Evolutionary conservation across 2,329 filamentous ascomycete genomes (phyloP), one percentile per base, ranked within the genome.

Genomic region (Microdochium nivale): DNA sequence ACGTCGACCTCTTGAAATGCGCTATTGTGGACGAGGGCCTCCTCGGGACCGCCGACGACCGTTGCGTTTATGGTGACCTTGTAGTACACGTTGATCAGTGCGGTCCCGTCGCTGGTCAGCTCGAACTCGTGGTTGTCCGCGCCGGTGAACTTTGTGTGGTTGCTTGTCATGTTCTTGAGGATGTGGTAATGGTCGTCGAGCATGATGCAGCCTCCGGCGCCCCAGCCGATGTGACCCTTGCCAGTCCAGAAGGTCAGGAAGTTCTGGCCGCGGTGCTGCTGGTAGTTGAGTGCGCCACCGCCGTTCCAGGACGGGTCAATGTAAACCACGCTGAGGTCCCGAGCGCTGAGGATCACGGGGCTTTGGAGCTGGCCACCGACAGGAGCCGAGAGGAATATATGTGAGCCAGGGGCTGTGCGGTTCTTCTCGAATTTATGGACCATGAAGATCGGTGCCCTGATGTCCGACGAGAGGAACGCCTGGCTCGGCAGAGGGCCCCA

Each of bases 91-190:
- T 68, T 69, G 58, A 75, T 66, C 33, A 76, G 60, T 21, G 69
- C 68, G 1, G 70, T 71, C 32, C 66, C 67, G 49, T 70, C 59
- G 1, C 61, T 51, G 1, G 72, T 75, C n/a, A 76, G 58, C 16
- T 63, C 60, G 52, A 74, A 68, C 48, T 74, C 71, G 55, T 75
- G 73, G 44, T 72, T 62, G 51, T 76, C 69, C 8, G 63, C 64
- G 0, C 64, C 65, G 24, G 65, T 66, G 10, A 57, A 58, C 13
- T 69, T 55, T 19, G 21, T 5, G 11, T 67, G 65, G 25, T 59
- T 63, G 2, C 69, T 69, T 1, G 65, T 70, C 16, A 73, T 61
- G 25, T 68, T 67, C 58, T 66, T 66, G 40, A 65, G 62, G 46
- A 67, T 57, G 33, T 69, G 62, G 56, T 74, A 74, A 25, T 55